Evolutionary conservation across 192 early-diverging fungal species (phyloP).

Genomic region (Chytriomyces hyalinus): DNA sequence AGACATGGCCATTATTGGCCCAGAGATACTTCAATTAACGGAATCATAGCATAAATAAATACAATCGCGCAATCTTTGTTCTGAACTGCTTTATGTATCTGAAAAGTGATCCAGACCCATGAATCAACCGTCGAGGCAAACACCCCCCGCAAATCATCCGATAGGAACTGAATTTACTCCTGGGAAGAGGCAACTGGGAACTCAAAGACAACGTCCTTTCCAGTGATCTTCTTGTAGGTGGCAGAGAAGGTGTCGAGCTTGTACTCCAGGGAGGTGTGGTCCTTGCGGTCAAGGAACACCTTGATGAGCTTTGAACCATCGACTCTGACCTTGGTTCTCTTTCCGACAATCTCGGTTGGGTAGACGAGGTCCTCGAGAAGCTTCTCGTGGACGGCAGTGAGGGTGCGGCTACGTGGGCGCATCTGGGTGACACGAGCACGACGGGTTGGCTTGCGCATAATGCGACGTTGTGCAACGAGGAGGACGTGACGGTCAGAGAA

Average conservation of each 20-base stretch:
- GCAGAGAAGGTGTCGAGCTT: conserved; percentile 97
- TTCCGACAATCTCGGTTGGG: conserved; percentile 99
- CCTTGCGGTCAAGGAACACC: conserved; percentile 98
- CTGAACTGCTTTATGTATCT: neutral
- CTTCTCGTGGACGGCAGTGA: conserved; percentile 95
- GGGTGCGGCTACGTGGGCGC: conserved; percentile 94
- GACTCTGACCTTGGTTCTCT: conserved; percentile 94
- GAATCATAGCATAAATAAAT: neutral
- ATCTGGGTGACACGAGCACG: conserved; percentile 87
- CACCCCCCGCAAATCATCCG: neutral
- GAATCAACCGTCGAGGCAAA: neutral
- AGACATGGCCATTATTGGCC: neutral
- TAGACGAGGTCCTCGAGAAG: conserved; percentile 96
- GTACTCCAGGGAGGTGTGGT: conserved; percentile 96
- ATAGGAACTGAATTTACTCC: conserved; percentile 45
- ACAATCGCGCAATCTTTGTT: neutral
- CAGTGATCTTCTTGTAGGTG: conserved; percentile 93
- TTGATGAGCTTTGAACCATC: conserved; percentile 92
- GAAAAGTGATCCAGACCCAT: neutral
- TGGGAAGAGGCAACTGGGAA: conserved; percentile 70
- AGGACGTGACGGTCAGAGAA: conserved; percentile 99
- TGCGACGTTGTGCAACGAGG: conserved; percentile 92
- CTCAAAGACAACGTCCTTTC: conserved; percentile 98
- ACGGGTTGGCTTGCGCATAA: conserved; percentile 92
- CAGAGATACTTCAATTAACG: neutral